phyloP scores from a whole-genome alignment of 495 filamentous ascomycete genomes.

The Tuber microsphaerosporum region DNA sequence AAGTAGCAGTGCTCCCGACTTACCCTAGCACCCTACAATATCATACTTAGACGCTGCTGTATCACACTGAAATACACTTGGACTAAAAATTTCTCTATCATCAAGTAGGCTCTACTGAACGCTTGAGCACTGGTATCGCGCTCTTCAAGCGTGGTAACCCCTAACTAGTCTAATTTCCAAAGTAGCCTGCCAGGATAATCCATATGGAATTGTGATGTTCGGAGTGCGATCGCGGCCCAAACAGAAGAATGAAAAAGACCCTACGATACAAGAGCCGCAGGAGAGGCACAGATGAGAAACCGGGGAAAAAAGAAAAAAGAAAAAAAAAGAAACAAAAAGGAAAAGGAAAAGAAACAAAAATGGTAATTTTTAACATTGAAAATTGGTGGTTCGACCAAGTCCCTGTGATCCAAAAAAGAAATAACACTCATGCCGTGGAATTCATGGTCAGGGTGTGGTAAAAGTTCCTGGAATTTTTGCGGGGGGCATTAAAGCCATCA shows the following conservation, averaged over 20 bases:
- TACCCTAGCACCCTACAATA: no score
- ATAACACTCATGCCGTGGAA: background rate
- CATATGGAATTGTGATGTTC: background rate
- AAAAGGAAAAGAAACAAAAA: background rate
- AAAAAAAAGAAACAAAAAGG: background rate
- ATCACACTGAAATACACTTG: background rate
- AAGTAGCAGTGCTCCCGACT: no score
- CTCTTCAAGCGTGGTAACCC: background rate
- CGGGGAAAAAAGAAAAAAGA: background rate
- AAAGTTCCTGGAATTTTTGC: background rate
- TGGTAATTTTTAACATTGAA: conserved; percentile 5
- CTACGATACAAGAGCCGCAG: background rate
- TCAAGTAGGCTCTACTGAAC: background rate
- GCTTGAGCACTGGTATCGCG: background rate
- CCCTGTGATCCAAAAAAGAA: conserved; percentile 3
- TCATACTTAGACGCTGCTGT: no score
- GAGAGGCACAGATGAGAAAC: background rate
- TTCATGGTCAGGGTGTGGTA: background rate
- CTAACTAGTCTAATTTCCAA: background rate
- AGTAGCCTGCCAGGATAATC: background rate
- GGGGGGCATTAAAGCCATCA: background rate
- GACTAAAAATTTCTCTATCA: background rate
- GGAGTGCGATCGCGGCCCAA: background rate
- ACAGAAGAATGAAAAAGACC: background rate
- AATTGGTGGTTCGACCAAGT: background rate